Conservation (phyloP, 257 asterid genomes). For the Salvia hispanica region DNA sequence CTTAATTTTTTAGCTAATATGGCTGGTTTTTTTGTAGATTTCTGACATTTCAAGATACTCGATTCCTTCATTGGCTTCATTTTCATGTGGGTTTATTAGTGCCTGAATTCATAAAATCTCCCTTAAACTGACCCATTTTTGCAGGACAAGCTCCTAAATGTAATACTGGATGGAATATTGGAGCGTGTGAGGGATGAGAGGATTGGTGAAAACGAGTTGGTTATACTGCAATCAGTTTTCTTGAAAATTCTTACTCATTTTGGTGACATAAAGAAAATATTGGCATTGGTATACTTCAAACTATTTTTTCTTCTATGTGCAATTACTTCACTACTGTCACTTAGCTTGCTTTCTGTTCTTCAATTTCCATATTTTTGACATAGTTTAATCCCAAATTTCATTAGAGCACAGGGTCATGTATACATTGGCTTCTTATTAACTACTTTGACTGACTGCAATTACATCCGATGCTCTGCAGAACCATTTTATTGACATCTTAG, state of each 20-base stretch:
- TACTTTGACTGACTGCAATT: slow-evolving; percentile 28
- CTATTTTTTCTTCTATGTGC: slow-evolving; percentile 26
- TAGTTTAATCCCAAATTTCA: slow-evolving; percentile 20
- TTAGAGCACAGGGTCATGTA: slow-evolving; percentile 9
- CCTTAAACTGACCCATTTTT: slow-evolving; percentile 26
- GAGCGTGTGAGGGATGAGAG: slow-evolving; percentile 46
- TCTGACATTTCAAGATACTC: slow-evolving; percentile 1
- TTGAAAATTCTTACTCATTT: slow-evolving; percentile 62
- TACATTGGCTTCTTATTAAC: slow-evolving; percentile 27
- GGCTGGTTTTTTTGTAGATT: slow-evolving; percentile 9
- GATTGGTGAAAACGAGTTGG: slow-evolving; percentile 57
- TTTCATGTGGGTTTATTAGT: slow-evolving; percentile 12
- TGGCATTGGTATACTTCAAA: slow-evolving; percentile 61
- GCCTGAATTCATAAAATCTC: slow-evolving; percentile 20
- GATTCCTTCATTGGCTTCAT: slow-evolving; percentile 2
- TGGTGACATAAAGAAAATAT: slow-evolving; percentile 51
- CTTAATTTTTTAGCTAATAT: slow-evolving; percentile 17
- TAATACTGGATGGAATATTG: slow-evolving; percentile 62
- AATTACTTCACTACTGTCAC: slow-evolving; percentile 11
- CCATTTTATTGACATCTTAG: slow-evolving; percentile 78
- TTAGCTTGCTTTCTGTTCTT: slow-evolving; percentile 7
- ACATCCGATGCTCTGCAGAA: slow-evolving; percentile 53
- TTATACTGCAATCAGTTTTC: slow-evolving; percentile 69
- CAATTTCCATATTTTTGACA: slow-evolving; percentile 7
- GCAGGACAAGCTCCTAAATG: slow-evolving; percentile 57